Conservation (phyloP, 176 grass and related monocot species). For the Eragrostis nindensis region DNA sequence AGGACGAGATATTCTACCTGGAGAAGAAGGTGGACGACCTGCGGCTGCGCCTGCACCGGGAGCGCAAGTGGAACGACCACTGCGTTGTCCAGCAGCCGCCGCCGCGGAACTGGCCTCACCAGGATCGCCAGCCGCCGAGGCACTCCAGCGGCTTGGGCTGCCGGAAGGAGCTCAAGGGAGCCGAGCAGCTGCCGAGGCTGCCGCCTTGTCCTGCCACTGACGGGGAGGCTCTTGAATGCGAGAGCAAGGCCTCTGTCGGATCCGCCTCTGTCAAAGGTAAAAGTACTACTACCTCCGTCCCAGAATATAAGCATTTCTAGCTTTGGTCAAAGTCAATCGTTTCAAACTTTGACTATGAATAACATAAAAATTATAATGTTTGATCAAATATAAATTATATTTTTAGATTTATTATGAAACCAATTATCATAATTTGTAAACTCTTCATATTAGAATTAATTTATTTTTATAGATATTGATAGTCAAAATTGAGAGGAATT, state of each 20-base stretch:
- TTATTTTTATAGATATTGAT: too few relatives aligned
- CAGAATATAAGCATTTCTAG: too few relatives aligned
- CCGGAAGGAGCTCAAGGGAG: conserved; percentile 43
- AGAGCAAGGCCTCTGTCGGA: conserved; percentile 57
- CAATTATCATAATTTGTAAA: too few relatives aligned
- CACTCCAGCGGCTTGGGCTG: conserved; percentile 24
- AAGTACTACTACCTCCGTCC: too few relatives aligned
- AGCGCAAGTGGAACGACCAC: conserved; percentile 66
- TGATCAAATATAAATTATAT: too few relatives aligned
- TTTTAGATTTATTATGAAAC: too few relatives aligned
- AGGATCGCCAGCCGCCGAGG: conserved; percentile 37
- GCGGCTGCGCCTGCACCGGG: conserved; percentile 52
- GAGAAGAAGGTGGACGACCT: conserved; percentile 84
- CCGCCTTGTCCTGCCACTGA: conserved; percentile 36
- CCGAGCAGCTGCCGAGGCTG: conserved; percentile 45
- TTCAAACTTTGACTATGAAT: too few relatives aligned
- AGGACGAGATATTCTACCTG: conserved; percentile 88
- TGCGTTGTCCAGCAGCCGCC: conserved; percentile 46
- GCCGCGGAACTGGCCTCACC: conserved; percentile 21
- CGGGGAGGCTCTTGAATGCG: conserved; percentile 28
- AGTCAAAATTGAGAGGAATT: too few relatives aligned
- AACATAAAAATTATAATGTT: too few relatives aligned
- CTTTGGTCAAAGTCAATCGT: too few relatives aligned
- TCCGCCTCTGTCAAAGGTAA: conserved; percentile 48
- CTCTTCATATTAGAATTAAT: too few relatives aligned